Evolutionary conservation across 2,329 filamentous ascomycete genomes (phyloP).

Genomic region (Fusarium coicis): DNA sequence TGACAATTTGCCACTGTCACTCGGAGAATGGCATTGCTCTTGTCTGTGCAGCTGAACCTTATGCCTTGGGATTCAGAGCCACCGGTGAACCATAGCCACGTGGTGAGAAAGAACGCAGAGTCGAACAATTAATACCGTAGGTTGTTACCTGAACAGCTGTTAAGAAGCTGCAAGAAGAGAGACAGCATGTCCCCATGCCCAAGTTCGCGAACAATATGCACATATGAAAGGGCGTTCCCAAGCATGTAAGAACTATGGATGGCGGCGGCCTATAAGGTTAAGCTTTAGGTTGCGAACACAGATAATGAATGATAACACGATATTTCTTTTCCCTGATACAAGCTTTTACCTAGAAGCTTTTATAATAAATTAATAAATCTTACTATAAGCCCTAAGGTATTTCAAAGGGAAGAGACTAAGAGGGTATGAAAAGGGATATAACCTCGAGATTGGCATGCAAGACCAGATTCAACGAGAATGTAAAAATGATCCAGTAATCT

Average conservation of each 20-base stretch:
- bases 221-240: neutral
- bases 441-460: rapidly evolving
- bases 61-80: neutral
- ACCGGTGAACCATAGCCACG: neutral
- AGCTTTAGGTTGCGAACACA: no score
- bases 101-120: rapidly evolving
- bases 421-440: no score
- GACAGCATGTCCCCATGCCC: neutral
- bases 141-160: neutral
- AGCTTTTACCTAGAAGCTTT: no score
- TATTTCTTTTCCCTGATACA: no score
- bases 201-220: neutral
- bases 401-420: no score
- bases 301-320: no score
- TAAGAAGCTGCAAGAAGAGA: no score
- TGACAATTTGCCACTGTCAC: neutral
- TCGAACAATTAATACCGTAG: neutral
- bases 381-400: no score
- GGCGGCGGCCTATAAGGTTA: no score
- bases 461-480: neutral
- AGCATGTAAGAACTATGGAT: no score
- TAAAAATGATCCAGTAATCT: neutral
- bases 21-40: no score
- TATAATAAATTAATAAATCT: no score
- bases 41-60: neutral